Percentiles rank a stretch among this genome's conserved stretches.
phyloP scores from a whole-genome alignment of 495 filamentous ascomycete genomes.

The Collariella sp. region DNA sequence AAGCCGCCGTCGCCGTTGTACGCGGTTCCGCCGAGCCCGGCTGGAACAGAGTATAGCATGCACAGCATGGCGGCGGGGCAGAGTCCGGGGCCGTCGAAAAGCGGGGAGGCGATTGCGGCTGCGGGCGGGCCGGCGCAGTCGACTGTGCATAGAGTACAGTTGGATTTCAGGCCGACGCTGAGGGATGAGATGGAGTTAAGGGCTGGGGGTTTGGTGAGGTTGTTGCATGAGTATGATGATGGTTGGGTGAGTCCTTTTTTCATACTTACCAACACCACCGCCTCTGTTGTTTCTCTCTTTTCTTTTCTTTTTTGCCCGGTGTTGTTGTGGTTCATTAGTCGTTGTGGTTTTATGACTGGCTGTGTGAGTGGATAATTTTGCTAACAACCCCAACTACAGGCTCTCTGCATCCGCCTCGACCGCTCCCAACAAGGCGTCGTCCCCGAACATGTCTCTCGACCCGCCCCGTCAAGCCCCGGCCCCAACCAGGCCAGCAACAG shows the following conservation, averaged over 20 bases:
- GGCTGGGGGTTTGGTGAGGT: conserved; percentile 71
- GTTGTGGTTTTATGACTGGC: no score
- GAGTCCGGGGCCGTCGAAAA: conserved; percentile 34
- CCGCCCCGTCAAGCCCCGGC: conserved; percentile 80
- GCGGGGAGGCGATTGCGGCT: conserved; percentile 45
- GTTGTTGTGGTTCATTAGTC: no score
- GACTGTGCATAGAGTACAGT: conserved; percentile 79
- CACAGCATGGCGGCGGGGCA: conserved; percentile 43
- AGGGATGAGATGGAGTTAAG: conserved; percentile 79
- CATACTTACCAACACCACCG: no score
- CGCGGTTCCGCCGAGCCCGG: conserved; percentile 45
- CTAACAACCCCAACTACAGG: conserved; percentile 48
- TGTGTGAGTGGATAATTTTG: no score
- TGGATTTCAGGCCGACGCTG: conserved; percentile 90
- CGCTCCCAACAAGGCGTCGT: conserved; percentile 86
- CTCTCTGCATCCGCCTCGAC: conserved; percentile 85
- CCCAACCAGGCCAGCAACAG: conserved; percentile 36
- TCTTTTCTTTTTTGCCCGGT: neutral
- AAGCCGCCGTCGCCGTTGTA: conserved; percentile 25
- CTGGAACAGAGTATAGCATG: conserved; percentile 51
- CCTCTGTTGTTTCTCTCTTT: neutral
- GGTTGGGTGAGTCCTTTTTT: conserved; percentile 68
- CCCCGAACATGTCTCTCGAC: conserved; percentile 91
- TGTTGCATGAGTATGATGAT: conserved; percentile 96
- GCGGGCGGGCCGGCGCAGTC: conserved; percentile 48